Percentiles rank a stretch among this genome's conserved stretches.
phyloP scores from a whole-genome alignment of 2,329 filamentous ascomycete genomes.

The Paraphaeosphaeria sporulosa region DNA sequence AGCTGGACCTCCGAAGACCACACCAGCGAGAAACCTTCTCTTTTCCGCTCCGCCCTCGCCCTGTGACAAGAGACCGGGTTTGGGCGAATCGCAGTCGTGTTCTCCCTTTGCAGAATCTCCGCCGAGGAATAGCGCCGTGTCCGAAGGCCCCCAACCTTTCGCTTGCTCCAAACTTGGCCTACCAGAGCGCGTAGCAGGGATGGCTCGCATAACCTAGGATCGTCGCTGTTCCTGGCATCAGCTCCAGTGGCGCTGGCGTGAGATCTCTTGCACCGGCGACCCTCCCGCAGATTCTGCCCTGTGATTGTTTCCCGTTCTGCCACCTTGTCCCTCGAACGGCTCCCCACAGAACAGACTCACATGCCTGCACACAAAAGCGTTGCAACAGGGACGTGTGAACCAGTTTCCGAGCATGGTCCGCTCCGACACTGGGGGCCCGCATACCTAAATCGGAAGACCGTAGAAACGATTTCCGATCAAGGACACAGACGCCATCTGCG shows the following conservation, averaged over 20 bases:
- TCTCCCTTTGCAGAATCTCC: conserved; percentile 9
- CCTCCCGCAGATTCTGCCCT: conserved; percentile 7
- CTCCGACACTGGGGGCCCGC: conserved; percentile 3
- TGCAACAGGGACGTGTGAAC: neutral
- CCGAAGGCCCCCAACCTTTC: neutral
- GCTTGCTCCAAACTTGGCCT: conserved; percentile 14
- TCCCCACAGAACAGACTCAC: conserved; percentile 12
- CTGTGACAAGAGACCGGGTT: conserved; percentile 21
- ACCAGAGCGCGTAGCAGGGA: conserved; percentile 20
- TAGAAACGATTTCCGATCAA: too few relatives aligned
- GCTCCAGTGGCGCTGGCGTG: conserved; percentile 21
- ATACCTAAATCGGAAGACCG: conserved; percentile 7
- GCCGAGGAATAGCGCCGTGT: conserved; percentile 10
- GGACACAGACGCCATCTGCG: too few relatives aligned
- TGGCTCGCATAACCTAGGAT: conserved; percentile 14
- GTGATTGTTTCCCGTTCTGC: conserved; percentile 16
- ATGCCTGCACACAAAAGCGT: neutral
- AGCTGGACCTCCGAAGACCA: conserved; percentile 16
- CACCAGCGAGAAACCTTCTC: conserved; percentile 3
- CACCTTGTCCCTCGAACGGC: conserved; percentile 10
- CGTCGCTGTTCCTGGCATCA: conserved; percentile 23
- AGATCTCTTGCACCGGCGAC: conserved; percentile 14
- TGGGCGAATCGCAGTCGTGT: conserved; percentile 21
- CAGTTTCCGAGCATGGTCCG: neutral
- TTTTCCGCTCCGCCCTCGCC: conserved; percentile 11